Percentiles rank a stretch among this genome's conserved stretches.
Evolutionary conservation across 2,329 filamentous ascomycete species (phyloP).

Genomic region (Alternaria triticimaculans): DNA sequence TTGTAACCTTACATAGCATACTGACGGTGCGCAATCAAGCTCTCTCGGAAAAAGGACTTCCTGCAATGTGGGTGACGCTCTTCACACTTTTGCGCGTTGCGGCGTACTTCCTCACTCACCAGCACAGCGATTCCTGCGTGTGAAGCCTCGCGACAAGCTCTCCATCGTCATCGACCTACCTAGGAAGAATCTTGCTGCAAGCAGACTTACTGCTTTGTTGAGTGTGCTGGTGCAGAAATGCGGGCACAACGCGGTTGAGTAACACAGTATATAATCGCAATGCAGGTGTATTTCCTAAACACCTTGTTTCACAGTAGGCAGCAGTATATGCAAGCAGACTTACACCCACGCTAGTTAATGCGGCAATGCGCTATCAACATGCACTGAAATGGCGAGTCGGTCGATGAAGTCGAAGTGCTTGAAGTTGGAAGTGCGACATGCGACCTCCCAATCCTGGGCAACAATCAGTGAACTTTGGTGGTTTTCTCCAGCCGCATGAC

Average conservation of each 20-base stretch:
- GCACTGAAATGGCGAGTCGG: neutral
- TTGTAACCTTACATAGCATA: neutral
- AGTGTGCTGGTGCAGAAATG: no score
- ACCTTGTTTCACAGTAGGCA: no score
- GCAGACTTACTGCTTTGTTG: no score
- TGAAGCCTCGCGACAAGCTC: neutral
- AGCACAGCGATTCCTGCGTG: neutral
- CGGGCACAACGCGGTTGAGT: no score
- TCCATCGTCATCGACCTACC: neutral
- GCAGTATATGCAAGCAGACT: neutral
- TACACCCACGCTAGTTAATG: fast-evolving
- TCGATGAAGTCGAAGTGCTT: neutral
- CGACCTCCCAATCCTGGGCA: neutral
- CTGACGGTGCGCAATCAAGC: neutral
- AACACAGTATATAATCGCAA: no score
- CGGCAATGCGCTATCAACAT: neutral
- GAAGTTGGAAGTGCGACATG: neutral
- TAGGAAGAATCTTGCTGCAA: fast-evolving
- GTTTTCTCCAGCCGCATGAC: neutral
- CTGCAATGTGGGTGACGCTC: no score
- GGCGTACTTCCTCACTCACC: neutral
- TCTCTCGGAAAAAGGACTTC: no score
- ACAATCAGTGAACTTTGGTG: neutral
- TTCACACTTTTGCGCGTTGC: no score
- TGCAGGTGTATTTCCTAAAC: no score